Base-by-base conservation (phyloP, 2,329 filamentous ascomycete genomes). In the Sodiomyces alkalinus region DNA sequence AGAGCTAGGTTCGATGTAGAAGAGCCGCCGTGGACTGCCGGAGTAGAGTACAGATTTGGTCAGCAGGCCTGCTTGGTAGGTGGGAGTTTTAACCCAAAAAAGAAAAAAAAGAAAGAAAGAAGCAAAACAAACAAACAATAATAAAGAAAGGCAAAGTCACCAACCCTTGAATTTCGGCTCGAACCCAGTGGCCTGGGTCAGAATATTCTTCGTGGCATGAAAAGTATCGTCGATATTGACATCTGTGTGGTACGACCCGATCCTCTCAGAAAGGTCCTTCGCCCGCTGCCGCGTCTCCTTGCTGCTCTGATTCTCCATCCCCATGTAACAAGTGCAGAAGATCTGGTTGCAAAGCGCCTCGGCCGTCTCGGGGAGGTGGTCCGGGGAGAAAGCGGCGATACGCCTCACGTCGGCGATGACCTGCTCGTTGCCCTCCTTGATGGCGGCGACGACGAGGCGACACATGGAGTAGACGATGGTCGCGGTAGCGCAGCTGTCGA, bases 161-260 rank as follows among this genome's bases (percentile, higher is more conserved):
- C n/a, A n/a, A n/a, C n/a, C n/a, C 40, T 66, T 71, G 66, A 57
- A 58, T 39, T 46, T 48, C 4, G 54, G 51, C 19, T 66, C 58
- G 39, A 80, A 81, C 22, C 56, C 57, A 2, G 72, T 68, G 1
- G 69, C 62, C 3, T 59, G 47, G 0, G 62, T 59, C 30, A 83
- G 58, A 1, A 83, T 51, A 23, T 60, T 61, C 39, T 66, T 70
- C 28, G 74, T 55, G 0, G 75, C 66, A 13, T 65, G 56, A 35
- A 74, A 71, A 7, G 75, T 62, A 2, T 62, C 60, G 43, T 87
- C 81, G 32, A 87, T 83, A 41, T 83, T 70, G 24, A 83, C 56
- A 42, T 86, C 68, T 4, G 69, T 60, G 44, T 90, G 82, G 42
- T 83, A 74, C 11, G 68, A 60, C 3, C 80, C 80, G 29, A 87